Percentiles rank a stretch among this genome's conserved stretches.
phyloP scores from a whole-genome alignment of 257 asterid species.

The Ophiorrhiza pumila region DNA sequence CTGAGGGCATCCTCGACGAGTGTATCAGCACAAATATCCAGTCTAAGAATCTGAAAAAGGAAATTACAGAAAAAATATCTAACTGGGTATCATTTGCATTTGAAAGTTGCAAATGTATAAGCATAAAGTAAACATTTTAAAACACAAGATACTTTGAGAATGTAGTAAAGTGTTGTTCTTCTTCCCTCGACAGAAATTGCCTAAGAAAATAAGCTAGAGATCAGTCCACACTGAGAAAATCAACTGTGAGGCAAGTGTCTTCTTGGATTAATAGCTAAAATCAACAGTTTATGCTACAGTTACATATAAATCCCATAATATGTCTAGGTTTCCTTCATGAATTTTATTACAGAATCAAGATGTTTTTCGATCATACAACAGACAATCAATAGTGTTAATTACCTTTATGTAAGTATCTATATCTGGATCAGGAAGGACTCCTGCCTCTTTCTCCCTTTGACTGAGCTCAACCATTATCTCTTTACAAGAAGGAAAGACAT shows the following conservation, averaged over 20 bases:
- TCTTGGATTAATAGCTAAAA: too few relatives aligned
- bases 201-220: not conserved
- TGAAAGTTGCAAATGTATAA: too few relatives aligned
- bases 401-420: too few relatives aligned
- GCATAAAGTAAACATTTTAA: too few relatives aligned
- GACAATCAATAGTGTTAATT: constrained; percentile 6
- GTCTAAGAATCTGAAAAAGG: constrained; percentile 55
- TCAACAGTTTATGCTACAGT: too few relatives aligned
- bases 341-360: not conserved
- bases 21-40: constrained; percentile 66
- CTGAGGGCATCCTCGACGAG: constrained; percentile 70
- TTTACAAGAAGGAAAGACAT: constrained; percentile 12
- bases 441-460: constrained; percentile 65
- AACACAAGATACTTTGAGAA: too few relatives aligned
- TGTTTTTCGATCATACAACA: not conserved
- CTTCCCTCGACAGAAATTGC: too few relatives aligned
- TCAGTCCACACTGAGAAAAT: not conserved
- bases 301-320: too few relatives aligned
- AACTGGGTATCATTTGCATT: too few relatives aligned
- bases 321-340: too few relatives aligned
- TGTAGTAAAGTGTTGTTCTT: too few relatives aligned
- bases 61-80: not conserved
- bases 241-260: too few relatives aligned
- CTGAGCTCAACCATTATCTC: constrained; percentile 73
- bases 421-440: constrained; percentile 78